These are phyloP conservation scores for Entomortierella chlamydospora DNA, from an alignment of 192 early-diverging fungal species.

Conservation along the genomic window DNA sequence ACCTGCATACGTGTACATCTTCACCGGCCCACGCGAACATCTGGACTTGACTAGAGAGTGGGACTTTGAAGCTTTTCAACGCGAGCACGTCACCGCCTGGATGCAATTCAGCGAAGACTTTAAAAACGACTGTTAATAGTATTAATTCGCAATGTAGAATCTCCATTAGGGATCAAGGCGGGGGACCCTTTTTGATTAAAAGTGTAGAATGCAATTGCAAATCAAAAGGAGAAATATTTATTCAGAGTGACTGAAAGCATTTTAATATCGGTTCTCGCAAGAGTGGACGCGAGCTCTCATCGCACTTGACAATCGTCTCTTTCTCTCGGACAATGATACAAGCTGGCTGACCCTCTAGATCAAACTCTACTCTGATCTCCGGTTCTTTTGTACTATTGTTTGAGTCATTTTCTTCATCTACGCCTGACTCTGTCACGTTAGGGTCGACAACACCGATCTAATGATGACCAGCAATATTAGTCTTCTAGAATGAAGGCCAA, in stretches of 20 bases:
- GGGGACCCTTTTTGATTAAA: no score
- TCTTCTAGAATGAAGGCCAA: neutral
- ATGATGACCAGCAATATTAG: no score
- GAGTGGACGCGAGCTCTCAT: slow-evolving; percentile 27
- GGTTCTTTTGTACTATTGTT: neutral
- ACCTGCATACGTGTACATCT: slow-evolving; percentile 38
- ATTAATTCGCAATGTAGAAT: no score
- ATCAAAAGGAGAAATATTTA: no score
- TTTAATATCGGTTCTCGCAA: slow-evolving; percentile 37
- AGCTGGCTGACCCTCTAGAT: slow-evolving; percentile 23
- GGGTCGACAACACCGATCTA: slow-evolving; percentile 39
- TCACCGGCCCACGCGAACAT: slow-evolving; percentile 27
- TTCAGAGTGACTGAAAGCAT: slow-evolving; percentile 44
- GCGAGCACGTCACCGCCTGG: slow-evolving; percentile 29
- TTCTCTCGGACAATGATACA: slow-evolving; percentile 27
- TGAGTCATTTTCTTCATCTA: neutral
- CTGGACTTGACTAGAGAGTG: slow-evolving; percentile 22
- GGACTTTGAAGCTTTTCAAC: slow-evolving; percentile 40
- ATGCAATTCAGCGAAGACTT: slow-evolving; percentile 30
- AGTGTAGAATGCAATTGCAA: no score
- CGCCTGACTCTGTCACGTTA: slow-evolving; percentile 17
- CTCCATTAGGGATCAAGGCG: no score
- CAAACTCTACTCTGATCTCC: slow-evolving; percentile 48
- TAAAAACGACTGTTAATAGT: neutral
- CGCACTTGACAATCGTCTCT: slow-evolving; percentile 45